These are phyloP conservation scores for Penicillium antarcticum DNA, from an alignment of 495 filamentous ascomycete species.

Conservation along the genomic window DNA sequence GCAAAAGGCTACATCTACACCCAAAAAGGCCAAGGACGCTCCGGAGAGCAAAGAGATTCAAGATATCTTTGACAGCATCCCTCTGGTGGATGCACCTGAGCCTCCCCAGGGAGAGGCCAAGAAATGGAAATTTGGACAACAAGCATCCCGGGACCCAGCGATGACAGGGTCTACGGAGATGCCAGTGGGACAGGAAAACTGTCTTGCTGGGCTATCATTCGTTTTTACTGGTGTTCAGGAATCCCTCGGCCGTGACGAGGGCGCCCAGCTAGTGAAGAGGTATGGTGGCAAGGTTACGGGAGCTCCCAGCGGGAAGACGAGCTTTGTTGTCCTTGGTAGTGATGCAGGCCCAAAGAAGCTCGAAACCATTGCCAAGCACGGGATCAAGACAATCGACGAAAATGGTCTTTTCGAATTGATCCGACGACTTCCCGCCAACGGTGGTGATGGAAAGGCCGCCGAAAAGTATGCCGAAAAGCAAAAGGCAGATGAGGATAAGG, in stretches of 20 bases:
- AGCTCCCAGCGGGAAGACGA: constrained; percentile 89
- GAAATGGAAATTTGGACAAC: constrained; percentile 69
- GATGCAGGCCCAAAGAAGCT: constrained; percentile 95
- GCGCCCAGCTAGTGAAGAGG: constrained; percentile 80
- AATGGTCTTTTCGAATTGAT: constrained; percentile 90
- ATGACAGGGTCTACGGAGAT: constrained; percentile 65
- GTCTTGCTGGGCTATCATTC: constrained; percentile 87
- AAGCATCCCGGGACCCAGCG: constrained; percentile 56
- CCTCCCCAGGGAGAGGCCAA: constrained; percentile 62
- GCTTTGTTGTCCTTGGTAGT: constrained; percentile 83
- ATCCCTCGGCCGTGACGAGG: constrained; percentile 78
- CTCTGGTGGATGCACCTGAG: constrained; percentile 73
- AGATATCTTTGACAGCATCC: constrained; percentile 84
- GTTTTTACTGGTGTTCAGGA: constrained; percentile 93
- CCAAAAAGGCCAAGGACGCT: constrained; percentile 58
- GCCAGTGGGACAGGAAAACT: constrained; percentile 82
- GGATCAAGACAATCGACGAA: constrained; percentile 89
- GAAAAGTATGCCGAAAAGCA: constrained; percentile 78
- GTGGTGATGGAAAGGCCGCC: constrained; percentile 83
- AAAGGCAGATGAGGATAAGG: constrained; percentile 74
- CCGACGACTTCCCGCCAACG: constrained; percentile 74
- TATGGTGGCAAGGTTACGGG: constrained; percentile 87
- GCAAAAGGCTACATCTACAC: constrained; percentile 49
- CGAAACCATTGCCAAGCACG: constrained; percentile 71
- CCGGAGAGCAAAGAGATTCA: constrained; percentile 65